A percentile compares a stretch with the other conserved stretches of the same genome.
phyloP scores from a whole-genome alignment of 768 basidiomycete species.

The Cytidiella melzeri region DNA sequence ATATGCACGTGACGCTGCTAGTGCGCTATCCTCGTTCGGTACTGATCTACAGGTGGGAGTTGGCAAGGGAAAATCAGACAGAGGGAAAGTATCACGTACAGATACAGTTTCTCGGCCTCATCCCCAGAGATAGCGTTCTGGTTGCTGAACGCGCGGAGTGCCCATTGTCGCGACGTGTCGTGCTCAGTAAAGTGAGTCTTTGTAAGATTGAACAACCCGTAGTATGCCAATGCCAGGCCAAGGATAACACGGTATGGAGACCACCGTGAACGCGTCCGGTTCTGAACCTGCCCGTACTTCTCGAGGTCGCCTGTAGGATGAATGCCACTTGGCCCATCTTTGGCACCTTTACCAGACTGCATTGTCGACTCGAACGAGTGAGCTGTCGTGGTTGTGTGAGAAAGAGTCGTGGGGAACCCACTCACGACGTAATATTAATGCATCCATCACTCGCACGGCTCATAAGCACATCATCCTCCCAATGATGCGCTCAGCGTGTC shows the following conservation, averaged over 20 bases:
- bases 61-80: background rate
- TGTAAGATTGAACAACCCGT: background rate
- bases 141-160: background rate
- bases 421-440: no score
- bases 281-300: no score
- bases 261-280: background rate
- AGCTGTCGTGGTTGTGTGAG: no score
- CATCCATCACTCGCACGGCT: no score
- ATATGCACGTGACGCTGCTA: constrained; percentile 49
- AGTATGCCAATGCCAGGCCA: background rate
- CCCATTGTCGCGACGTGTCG: background rate
- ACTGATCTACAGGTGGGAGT: constrained; percentile 35
- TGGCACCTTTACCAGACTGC: no score
- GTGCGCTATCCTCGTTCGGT: constrained; percentile 52
- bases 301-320: no score
- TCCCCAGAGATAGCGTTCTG: background rate
- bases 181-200: background rate
- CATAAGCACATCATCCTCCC: no score
- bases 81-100: constrained; percentile 23
- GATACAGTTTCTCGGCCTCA: constrained; percentile 27
- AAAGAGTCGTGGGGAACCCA: no score
- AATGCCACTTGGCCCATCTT: no score
- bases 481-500: no score
- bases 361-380: no score
- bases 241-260: background rate